phyloP scores from a whole-genome alignment of 106 monocot genomes.

The Cymbidium sinense region DNA sequence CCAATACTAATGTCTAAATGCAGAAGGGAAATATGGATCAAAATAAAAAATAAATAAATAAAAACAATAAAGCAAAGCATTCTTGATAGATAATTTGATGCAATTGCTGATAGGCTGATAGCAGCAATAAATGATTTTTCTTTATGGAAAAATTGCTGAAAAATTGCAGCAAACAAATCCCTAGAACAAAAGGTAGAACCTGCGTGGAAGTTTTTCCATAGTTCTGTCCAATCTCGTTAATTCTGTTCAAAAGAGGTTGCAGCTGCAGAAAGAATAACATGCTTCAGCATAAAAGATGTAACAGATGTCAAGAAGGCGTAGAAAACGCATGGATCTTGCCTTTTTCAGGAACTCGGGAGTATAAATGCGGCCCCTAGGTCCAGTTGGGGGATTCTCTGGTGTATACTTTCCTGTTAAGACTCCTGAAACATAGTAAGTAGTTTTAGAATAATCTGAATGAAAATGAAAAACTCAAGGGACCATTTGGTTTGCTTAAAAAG shows the following conservation, averaged over 20 bases:
- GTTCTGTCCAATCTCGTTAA: conserved; percentile 68
- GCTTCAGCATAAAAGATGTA: neutral
- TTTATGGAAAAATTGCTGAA: neutral
- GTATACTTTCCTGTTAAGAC: conserved; percentile 89
- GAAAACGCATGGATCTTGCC: conserved; percentile 20
- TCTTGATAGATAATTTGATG: neutral
- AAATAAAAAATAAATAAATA: no score
- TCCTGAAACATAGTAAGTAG: conserved; percentile 38
- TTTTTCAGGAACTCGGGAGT: conserved; percentile 75
- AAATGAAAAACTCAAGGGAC: neutral
- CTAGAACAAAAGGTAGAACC: conserved; percentile 30
- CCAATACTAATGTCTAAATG: no score
- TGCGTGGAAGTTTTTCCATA: conserved; percentile 82
- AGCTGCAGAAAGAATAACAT: conserved; percentile 37
- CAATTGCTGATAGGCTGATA: neutral
- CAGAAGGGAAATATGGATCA: no score
- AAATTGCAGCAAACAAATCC: neutral
- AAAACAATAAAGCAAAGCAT: no score
- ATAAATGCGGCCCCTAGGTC: conserved; percentile 88
- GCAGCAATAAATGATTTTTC: neutral
- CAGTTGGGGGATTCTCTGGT: conserved; percentile 78
- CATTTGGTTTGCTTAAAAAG: no score
- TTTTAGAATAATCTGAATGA: neutral
- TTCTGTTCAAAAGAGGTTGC: conserved; percentile 66
- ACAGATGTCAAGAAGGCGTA: neutral